A percentile compares a stretch with the other conserved stretches of the same genome.
Conservation (phyloP, 2,329 filamentous ascomycete genomes). For the Hymenoscyphus fructigenus region DNA sequence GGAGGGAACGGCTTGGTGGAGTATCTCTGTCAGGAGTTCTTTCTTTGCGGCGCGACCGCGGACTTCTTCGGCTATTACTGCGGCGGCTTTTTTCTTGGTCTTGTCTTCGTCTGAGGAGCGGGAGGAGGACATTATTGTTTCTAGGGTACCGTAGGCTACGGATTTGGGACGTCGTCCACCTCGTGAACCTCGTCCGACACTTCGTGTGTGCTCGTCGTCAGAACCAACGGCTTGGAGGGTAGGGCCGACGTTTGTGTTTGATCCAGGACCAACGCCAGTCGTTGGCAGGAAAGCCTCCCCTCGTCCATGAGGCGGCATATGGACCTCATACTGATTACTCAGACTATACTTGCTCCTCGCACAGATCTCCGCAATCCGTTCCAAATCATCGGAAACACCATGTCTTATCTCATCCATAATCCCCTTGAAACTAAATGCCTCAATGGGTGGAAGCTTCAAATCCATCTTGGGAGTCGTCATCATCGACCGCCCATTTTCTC, state of each 20-base stretch:
- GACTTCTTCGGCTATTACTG: conserved; percentile 54
- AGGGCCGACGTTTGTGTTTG: conserved; percentile 40
- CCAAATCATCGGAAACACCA: conserved; percentile 55
- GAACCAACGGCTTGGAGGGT: conserved; percentile 58
- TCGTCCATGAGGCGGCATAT: conserved; percentile 61
- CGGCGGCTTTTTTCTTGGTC: conserved; percentile 55
- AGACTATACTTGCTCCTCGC: conserved; percentile 63
- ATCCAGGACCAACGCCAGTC: conserved; percentile 25
- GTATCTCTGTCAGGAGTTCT: conserved; percentile 14
- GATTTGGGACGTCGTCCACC: conserved; percentile 33
- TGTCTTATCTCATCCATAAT: conserved; percentile 57
- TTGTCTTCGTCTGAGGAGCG: conserved; percentile 63
- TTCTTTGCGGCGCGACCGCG: conserved; percentile 49
- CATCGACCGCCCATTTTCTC: conserved; percentile 27
- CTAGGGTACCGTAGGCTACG: conserved; percentile 58
- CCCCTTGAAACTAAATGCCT: conserved; percentile 64
- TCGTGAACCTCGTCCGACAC: conserved; percentile 26
- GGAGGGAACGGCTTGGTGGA: conserved; percentile 13
- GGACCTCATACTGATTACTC: conserved; percentile 66
- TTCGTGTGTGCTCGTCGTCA: conserved; percentile 51
- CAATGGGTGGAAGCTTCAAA: conserved; percentile 56
- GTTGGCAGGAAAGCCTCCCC: conserved; percentile 48
- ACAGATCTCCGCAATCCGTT: conserved; percentile 67
- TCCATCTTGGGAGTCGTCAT: conserved; percentile 31
- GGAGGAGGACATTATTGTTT: conserved; percentile 67